These are phyloP conservation scores for Rhazya stricta DNA, from an alignment of 257 asterid species.

Conservation along the genomic window DNA sequence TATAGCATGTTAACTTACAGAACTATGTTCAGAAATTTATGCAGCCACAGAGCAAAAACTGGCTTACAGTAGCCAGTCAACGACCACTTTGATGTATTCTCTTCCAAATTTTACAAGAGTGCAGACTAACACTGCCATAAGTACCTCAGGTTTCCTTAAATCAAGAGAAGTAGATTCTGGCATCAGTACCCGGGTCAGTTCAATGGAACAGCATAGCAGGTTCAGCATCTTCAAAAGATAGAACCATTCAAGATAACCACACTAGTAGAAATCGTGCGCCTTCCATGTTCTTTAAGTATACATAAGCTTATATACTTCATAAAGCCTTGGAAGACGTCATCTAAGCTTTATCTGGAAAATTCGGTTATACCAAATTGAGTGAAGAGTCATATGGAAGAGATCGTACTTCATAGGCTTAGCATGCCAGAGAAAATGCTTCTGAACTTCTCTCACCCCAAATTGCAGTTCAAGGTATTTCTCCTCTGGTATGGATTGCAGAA, in stretches of 20 bases:
- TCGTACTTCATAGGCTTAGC: conserved; percentile 66
- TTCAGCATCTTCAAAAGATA: not conserved
- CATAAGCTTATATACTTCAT: not conserved
- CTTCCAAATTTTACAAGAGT: no score
- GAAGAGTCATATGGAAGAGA: conserved; percentile 92
- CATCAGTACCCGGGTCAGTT: conserved; percentile 5
- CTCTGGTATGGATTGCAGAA: conserved; percentile 57
- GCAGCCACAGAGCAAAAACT: not conserved
- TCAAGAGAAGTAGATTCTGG: not conserved
- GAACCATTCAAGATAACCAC: not conserved
- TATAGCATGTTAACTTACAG: not conserved
- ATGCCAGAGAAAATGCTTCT: conserved; percentile 85
- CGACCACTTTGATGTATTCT: no score
- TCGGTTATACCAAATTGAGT: conserved; percentile 86
- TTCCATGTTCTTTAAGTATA: not conserved
- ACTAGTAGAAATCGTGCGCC: not conserved
- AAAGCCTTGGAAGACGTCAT: conserved; percentile 20
- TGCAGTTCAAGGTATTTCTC: conserved; percentile 64
- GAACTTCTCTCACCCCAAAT: conserved; percentile 55
- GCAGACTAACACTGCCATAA: not conserved
- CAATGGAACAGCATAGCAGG: not conserved
- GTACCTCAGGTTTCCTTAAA: not conserved
- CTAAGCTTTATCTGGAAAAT: conserved; percentile 67
- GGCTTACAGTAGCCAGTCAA: no score
- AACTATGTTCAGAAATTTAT: not conserved